Evolutionary conservation across 2,329 filamentous ascomycete species (phyloP).

Genomic region (Trichoderma lentiforme): DNA sequence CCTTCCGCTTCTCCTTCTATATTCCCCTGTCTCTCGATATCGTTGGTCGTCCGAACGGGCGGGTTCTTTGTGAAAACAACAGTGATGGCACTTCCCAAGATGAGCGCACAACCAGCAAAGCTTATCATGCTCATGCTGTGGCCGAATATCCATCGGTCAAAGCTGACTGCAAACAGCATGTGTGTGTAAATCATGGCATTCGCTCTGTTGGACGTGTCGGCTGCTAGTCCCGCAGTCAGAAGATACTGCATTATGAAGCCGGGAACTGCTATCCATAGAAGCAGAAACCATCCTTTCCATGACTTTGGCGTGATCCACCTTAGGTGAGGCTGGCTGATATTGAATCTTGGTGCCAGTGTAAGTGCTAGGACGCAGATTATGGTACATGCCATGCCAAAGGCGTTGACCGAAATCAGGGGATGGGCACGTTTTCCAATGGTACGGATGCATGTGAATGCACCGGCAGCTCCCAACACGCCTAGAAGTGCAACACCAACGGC

Average conservation of each 20-base stretch:
- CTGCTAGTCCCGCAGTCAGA: slow-evolving; percentile 71
- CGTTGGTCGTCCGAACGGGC: slow-evolving; percentile 29
- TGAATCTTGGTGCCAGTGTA: slow-evolving; percentile 44
- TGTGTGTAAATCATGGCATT: slow-evolving; percentile 58
- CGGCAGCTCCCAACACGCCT: slow-evolving; percentile 72
- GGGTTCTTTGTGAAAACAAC: slow-evolving; percentile 45
- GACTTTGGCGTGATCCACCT: slow-evolving; percentile 42
- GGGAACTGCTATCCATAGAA: slow-evolving; percentile 65
- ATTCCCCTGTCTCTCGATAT: slow-evolving; percentile 35
- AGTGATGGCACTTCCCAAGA: slow-evolving; percentile 52
- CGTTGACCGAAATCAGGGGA: slow-evolving; percentile 80
- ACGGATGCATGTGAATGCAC: slow-evolving; percentile 71
- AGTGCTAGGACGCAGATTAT: slow-evolving; percentile 64
- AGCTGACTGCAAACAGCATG: slow-evolving; percentile 53
- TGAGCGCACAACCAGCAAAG: slow-evolving; percentile 49
- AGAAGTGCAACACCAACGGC: slow-evolving; percentile 71
- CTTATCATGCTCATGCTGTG: slow-evolving; percentile 49
- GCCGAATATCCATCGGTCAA: slow-evolving; percentile 53
- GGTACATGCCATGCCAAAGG: slow-evolving; percentile 70
- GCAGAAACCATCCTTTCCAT: slow-evolving; percentile 59
- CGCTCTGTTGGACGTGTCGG: slow-evolving; percentile 62
- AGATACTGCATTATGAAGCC: slow-evolving; percentile 86
- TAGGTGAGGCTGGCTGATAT: slow-evolving; percentile 46
- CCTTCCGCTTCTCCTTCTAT: slow-evolving; percentile 34
- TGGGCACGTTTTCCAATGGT: slow-evolving; percentile 78